Conservation (phyloP, 306 rosid genomes). For the Rosa multiflora region DNA sequence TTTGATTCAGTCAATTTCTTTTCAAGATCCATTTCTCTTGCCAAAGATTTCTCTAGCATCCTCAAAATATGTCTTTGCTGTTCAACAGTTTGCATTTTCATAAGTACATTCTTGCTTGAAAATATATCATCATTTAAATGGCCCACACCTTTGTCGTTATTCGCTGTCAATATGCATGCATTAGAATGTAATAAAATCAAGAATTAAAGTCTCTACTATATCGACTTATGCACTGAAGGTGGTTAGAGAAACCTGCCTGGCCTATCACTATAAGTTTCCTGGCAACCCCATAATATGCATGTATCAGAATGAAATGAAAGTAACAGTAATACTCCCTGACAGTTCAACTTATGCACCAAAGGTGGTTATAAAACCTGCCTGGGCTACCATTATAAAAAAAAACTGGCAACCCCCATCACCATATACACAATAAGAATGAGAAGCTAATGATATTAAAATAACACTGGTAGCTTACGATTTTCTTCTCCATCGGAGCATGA, state of each 20-base stretch:
- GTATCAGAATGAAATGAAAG: neutral
- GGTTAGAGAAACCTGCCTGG: neutral
- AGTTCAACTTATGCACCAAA: neutral
- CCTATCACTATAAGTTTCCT: neutral
- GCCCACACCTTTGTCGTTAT: slow-evolving; percentile 31
- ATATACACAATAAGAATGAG: slow-evolving; percentile 16
- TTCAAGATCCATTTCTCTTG: slow-evolving; percentile 80
- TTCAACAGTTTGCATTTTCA: slow-evolving; percentile 62
- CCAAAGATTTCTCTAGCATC: slow-evolving; percentile 77
- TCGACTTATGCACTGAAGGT: neutral
- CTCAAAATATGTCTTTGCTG: slow-evolving; percentile 68
- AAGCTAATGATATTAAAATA: neutral
- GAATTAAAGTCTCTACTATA: neutral
- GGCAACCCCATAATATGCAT: slow-evolving; percentile 6
- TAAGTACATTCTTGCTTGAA: slow-evolving; percentile 30
- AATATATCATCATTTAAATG: slow-evolving; percentile 41
- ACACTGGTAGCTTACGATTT: slow-evolving; percentile 43
- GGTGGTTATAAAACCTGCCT: neutral
- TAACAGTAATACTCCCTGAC: neutral
- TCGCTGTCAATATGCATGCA: slow-evolving; percentile 43
- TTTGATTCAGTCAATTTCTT: slow-evolving; percentile 51
- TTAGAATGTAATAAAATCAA: slow-evolving; percentile 6
- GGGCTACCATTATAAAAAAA: neutral
- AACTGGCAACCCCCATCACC: slow-evolving; percentile 2
- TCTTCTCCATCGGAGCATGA: slow-evolving; percentile 41